Evolutionary conservation across 2,329 filamentous ascomycete genomes (phyloP), one percentile per base, ranked within the genome.

Genomic region (Aspergillus thermomutatus): DNA sequence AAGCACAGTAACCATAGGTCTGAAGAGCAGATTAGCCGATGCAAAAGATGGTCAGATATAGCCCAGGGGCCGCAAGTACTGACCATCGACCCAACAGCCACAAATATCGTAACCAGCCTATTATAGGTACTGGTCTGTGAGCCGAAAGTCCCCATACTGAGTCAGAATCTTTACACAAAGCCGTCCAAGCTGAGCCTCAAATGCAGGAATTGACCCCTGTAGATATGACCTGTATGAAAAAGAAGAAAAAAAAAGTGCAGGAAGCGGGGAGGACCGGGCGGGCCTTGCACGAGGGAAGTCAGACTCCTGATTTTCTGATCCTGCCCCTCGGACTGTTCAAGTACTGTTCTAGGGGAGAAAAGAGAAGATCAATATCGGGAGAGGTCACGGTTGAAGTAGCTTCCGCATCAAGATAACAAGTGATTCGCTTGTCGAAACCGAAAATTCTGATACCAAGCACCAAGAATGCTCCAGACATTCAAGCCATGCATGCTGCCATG

Each of bases 1-100:
- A 80, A 8, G 80, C 73, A 52, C 75, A 77, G 60, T 82, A 82
- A 23, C 80, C 80, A 59, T 82, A 82, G 2, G 80, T 81, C 78
- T 80, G 53, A 17, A 48, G 37, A 37, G 41, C 21, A 49, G 31
- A 31, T 56, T 50, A 57, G 48, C 58, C n/a, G 52, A 25, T 9
- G 40, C 2, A 4, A 27, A 26, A 14, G 9, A 41, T 23, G 21
- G 21, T 26, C 23, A 26, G 21, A 23, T 23, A n/a, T 7, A 26
- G 3, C 34, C 3, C 8, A 53, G 1, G 23, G 11, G 48, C 37
- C 37, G 11, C n/a, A 49, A 6, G 4, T n/a, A 62, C 72, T 61
- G 49, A 75, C 74, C 68, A 76, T 62, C 9, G 73, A 76, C 19
- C 74, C 73, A 54, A 76, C 67, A 14, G 74, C 72, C 41, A 74